phyloP scores from a whole-genome alignment of 345 rosid genomes.

The Aurinia saxatilis region DNA sequence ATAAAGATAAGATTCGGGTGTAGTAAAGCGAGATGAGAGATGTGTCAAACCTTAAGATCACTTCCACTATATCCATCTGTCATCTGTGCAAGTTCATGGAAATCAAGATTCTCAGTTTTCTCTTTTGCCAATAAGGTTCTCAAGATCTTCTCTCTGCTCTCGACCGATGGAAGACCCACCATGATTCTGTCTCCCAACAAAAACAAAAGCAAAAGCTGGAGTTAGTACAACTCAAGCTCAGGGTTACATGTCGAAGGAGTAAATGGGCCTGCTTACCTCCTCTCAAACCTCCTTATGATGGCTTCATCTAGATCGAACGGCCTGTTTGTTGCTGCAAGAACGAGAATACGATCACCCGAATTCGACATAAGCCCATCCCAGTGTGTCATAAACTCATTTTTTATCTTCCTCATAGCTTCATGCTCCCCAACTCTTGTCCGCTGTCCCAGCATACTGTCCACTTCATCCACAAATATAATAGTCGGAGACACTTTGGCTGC shows the following conservation, averaged over 20 bases:
- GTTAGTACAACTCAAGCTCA: slow-evolving; percentile 1
- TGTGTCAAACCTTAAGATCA: slow-evolving; percentile 83
- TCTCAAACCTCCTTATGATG: slow-evolving; percentile 93
- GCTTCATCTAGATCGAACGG: slow-evolving; percentile 99
- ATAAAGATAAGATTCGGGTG: neutral
- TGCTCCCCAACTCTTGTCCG: slow-evolving; percentile 95
- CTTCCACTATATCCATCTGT: slow-evolving; percentile 96
- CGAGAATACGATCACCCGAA: slow-evolving; percentile 75
- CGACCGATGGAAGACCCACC: slow-evolving; percentile 86
- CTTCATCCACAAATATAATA: slow-evolving; percentile 95
- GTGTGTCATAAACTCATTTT: slow-evolving; percentile 96
- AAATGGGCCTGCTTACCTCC: slow-evolving; percentile 41
- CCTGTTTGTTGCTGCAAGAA: slow-evolving; percentile 98
- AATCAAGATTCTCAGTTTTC: slow-evolving; percentile 67
- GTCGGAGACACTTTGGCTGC: slow-evolving; percentile 98
- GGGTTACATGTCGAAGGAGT: neutral
- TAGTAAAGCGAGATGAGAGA: neutral
- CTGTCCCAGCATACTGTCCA: slow-evolving; percentile 99
- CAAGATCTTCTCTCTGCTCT: slow-evolving; percentile 86
- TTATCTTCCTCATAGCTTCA: slow-evolving; percentile 96
- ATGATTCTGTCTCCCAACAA: slow-evolving; percentile 55
- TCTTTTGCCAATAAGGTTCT: slow-evolving; percentile 83
- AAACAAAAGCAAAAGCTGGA: slow-evolving; percentile 11
- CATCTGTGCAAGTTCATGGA: slow-evolving; percentile 79
- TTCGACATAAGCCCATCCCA: slow-evolving; percentile 97